Evolutionary conservation across 139 green algal genomes (phyloP), one percentile per base, ranked within the genome.

Genomic region (Eudorina sp.): DNA sequence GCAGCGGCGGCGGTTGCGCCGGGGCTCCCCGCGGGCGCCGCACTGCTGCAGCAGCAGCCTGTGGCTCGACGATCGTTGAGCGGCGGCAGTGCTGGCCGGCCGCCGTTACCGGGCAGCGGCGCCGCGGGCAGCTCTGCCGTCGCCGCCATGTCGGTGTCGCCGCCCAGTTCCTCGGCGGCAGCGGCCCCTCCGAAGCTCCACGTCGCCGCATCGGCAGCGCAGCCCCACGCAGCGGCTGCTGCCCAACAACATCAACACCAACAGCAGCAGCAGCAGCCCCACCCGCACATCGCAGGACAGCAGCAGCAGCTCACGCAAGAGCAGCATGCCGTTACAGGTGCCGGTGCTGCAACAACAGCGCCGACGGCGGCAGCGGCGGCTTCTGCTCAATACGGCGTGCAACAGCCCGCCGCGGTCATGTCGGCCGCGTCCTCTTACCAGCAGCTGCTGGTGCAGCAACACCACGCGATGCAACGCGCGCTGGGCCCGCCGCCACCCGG

Each of bases 21-120:
- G 27, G 64, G 60, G 34, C 75, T 78, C 51, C 74, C 53, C 4
- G 31, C 34, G 0, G 66, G 53, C 2, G 64, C 78, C 2, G 74
- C 78, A 13, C 78, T 85, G 40, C 55, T 85, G 55, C 78, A 85
- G 55, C 41, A 55, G 55, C 78, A 85, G 38, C 55, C 78, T 25
- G 80, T 43, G 8, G 80, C 60, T 0, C n/a, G 60, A 43, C 60
- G 80, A 7, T 77, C 80, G 9, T 18, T 77, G 4, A 86, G 80
- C 45, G 80, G 80, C 60, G 45, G 45, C 60, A 76, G 80, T 60
- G 41, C 16, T 13, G 45, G 60, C 58, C 68, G 69, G n/a, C 29
- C 60, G 21, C 41, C 60, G 6, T 11, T 74, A 41, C 60, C 43
- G 18, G 27, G 29, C 45, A 27, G 55, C 78, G 55, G 46, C n/a